These are phyloP conservation scores for Laburnicola sp. DNA, from an alignment of 2,329 filamentous ascomycete species.

Conservation along the genomic window DNA sequence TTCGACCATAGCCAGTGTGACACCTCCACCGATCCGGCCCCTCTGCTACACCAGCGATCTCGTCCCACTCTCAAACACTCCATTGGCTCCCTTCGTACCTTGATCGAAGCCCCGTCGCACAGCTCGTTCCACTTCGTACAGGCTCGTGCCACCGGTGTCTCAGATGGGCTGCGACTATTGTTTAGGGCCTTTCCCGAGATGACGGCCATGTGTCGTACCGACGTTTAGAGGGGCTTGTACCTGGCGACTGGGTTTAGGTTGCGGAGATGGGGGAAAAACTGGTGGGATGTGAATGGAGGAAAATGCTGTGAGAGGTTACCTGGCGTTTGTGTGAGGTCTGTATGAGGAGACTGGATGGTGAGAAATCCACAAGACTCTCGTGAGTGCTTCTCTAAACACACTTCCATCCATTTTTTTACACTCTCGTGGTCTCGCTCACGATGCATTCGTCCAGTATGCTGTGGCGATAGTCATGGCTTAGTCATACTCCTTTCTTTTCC, in stretches of 20 bases:
- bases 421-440: too few relatives aligned
- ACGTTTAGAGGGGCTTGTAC: slow-evolving; percentile 10
- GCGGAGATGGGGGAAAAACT: neutral
- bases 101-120: neutral
- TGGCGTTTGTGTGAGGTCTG: neutral
- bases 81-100: neutral
- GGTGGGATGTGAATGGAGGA: neutral
- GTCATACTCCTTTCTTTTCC: too few relatives aligned
- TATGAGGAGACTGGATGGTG: neutral
- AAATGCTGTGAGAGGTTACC: neutral
- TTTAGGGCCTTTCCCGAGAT: slow-evolving; percentile 6
- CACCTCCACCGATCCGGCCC: slow-evolving; percentile 26
- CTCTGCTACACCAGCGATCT: slow-evolving; percentile 24
- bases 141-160: slow-evolving; percentile 29
- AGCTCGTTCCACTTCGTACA: neutral
- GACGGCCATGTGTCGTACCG: slow-evolving; percentile 21
- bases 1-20: slow-evolving; percentile 16
- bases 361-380: too few relatives aligned
- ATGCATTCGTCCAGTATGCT: too few relatives aligned
- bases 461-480: too few relatives aligned
- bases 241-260: neutral
- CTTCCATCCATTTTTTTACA: too few relatives aligned
- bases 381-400: too few relatives aligned
- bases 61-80: slow-evolving; percentile 9
- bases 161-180: slow-evolving; percentile 9